Conservation (phyloP, 148 eudicot species). For the Vaccinium macrocarpon region DNA sequence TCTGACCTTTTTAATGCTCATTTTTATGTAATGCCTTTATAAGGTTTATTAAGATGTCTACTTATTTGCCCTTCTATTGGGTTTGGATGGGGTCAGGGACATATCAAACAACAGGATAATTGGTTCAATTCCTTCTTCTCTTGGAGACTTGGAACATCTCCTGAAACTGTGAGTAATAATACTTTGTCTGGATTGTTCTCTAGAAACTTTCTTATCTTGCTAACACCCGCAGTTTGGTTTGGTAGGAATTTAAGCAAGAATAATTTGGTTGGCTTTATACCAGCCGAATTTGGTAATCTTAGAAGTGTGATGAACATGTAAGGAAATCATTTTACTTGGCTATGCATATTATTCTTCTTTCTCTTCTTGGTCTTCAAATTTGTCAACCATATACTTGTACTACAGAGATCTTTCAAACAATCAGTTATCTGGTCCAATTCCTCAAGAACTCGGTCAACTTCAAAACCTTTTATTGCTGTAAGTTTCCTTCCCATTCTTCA, state of each 20-base stretch:
- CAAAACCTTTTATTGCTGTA: slow-evolving; percentile 79
- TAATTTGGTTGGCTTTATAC: slow-evolving; percentile 57
- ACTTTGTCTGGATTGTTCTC: neutral
- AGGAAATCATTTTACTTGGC: slow-evolving; percentile 14
- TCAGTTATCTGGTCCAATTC: slow-evolving; percentile 70
- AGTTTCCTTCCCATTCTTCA: slow-evolving; percentile 28
- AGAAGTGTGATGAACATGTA: slow-evolving; percentile 89
- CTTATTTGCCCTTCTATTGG: neutral
- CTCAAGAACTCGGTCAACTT: slow-evolving; percentile 82
- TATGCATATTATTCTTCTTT: neutral
- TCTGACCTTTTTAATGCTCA: neutral
- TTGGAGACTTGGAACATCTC: slow-evolving; percentile 98
- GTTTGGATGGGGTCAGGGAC: slow-evolving; percentile 45
- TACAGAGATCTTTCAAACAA: slow-evolving; percentile 83
- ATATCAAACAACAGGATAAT: slow-evolving; percentile 71
- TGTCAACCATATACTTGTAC: slow-evolving; percentile 15
- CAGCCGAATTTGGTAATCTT: slow-evolving; percentile 87
- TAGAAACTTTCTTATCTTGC: slow-evolving; percentile 8
- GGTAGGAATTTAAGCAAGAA: slow-evolving; percentile 78
- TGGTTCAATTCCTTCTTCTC: slow-evolving; percentile 81
- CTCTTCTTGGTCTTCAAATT: neutral
- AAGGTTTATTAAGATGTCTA: neutral
- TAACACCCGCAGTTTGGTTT: slow-evolving; percentile 7
- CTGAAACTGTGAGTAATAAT: slow-evolving; percentile 63
- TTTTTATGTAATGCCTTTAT: neutral